A percentile compares a stretch with the other conserved stretches of the same genome.
These are phyloP conservation scores for Daldinia sp. DNA, from an alignment of 2,329 filamentous ascomycete species.

Conservation along the genomic window DNA sequence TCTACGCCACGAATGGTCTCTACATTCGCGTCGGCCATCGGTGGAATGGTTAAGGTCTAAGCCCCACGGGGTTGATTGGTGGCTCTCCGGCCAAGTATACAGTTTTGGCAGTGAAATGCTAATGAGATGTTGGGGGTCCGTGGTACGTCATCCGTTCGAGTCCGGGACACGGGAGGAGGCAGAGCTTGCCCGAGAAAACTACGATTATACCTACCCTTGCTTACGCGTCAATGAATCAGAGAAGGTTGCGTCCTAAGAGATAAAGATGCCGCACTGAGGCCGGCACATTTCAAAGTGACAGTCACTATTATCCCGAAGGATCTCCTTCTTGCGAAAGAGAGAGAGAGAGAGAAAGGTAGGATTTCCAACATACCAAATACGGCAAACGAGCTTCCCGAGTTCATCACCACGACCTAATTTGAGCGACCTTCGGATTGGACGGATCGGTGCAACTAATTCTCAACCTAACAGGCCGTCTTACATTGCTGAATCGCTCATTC, in stretches of 20 bases:
- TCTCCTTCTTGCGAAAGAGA: conserved; percentile 13
- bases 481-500: conserved; percentile 5
- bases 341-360: conserved; percentile 2
- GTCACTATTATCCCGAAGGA: conserved; percentile 20
- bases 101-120: not conserved
- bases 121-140: conserved; percentile 35
- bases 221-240: conserved; percentile 26
- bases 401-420: not conserved
- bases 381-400: conserved; percentile 4
- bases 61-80: conserved; percentile 2
- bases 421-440: conserved; percentile 4
- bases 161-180: conserved; percentile 31
- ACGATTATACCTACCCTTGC: conserved; percentile 17
- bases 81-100: conserved; percentile 11
- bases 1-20: not conserved
- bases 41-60: not conserved
- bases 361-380: conserved; percentile 14
- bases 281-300: conserved; percentile 31
- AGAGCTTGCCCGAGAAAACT: conserved; percentile 11
- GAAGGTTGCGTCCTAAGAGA: conserved; percentile 17
- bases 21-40: not conserved
- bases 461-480: conserved; percentile 20
- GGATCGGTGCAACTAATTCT: conserved; percentile 5
- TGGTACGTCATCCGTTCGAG: conserved; percentile 33
- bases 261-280: conserved; percentile 29